Base-by-base conservation (phyloP, 2,329 filamentous ascomycete species). In the Penicillium decumbens region DNA sequence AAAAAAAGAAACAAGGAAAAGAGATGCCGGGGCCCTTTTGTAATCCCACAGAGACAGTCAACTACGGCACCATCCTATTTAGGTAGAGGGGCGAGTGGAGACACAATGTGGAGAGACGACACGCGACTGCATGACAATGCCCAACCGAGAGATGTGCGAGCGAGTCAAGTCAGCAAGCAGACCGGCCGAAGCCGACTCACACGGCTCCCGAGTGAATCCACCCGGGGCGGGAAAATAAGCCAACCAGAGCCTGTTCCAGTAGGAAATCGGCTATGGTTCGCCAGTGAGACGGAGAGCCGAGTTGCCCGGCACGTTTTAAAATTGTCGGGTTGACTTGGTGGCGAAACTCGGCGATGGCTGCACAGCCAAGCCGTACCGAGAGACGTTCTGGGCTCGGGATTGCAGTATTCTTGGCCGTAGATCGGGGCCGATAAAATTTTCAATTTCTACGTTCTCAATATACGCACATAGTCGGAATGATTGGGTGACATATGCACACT, bases 151-250 rank as follows among this genome's bases (percentile, higher is more conserved):
- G 41, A 45, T 43, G 48, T 32, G 15, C 38, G 38, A 35, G 32
- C 35, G 35, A 44, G 38, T 35, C 41, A 40, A 43, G 45, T 29
- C 50, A 50, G 41, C 38, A 51, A 55, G 50, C 40, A 54, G 32
- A 47, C 53, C 60, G 57, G 56, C 50, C 55, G 54, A 59, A 56
- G 48, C 50, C 58, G 56, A 59, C 42, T 54, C 38, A 46, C 48
- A 55, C 48, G 45, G 55, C 30, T 50, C 45, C 29, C 43, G 24
- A 42, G 12, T 33, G 47, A 56, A 40, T 33, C 55, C 51, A 51
- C 33, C 15, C 15, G 9, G 18, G 32, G 18, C 41, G 32, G 50
- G 28, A n/a, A 32, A 20, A 37, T 42, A 13, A 48, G 43, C 56
- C 58, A 58, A 48, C 52, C 49, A 59, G 35, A 38, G 45, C 24